Evolutionary conservation across 2,329 filamentous ascomycete genomes (phyloP), one percentile per base, ranked within the genome.

Genomic region (Colletotrichum sp.): DNA sequence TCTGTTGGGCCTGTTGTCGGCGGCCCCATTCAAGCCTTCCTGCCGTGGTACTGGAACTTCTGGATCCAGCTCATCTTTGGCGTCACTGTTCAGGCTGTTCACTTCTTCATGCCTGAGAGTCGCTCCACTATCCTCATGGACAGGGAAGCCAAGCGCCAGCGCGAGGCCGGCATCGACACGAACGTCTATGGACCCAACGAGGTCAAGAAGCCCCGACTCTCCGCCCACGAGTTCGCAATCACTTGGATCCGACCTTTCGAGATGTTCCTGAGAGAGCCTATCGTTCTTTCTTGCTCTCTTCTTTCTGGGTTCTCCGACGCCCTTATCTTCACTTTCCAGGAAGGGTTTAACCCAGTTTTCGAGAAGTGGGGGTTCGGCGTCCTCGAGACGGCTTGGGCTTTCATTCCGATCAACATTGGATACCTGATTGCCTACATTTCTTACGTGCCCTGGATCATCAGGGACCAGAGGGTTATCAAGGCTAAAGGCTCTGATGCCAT

Each of bases 271-370:
- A 92, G 88, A 2, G 92, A 94, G 81, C 92, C 92, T 1, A 94
- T 94, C 76, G 92, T 93, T 10, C 84, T 90, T 59, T 89, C 85
- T 60, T 84, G 93, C 4, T 93, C 92, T 12, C 84, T 93, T 6
- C 86, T 93, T 32, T 91, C 88, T 68, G 92, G 92, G 32, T 93
- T 93, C 85, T 90, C 88, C 73, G 92, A 93, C 77, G 91, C 91
- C 1, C 85, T 93, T 59, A 92, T 93, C 80, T 93, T 93, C 84
- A 92, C 91, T 84, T 93, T 93, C 82, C 88, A 93, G 52, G 90
- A 93, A 80, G 91, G 90, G 0, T 93, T 93, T 76, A 83, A 85
- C 3, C 86, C 90, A 0, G 92, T 94, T 6, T 92, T 92, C 77
- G 82, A 86, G 57, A 88, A 93, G 77, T 93, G 90, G 90, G 79